Evolutionary conservation across 805 yeast species (phyloP), one percentile per base, ranked within the genome.

Genomic region (Ogataea salicorniae): DNA sequence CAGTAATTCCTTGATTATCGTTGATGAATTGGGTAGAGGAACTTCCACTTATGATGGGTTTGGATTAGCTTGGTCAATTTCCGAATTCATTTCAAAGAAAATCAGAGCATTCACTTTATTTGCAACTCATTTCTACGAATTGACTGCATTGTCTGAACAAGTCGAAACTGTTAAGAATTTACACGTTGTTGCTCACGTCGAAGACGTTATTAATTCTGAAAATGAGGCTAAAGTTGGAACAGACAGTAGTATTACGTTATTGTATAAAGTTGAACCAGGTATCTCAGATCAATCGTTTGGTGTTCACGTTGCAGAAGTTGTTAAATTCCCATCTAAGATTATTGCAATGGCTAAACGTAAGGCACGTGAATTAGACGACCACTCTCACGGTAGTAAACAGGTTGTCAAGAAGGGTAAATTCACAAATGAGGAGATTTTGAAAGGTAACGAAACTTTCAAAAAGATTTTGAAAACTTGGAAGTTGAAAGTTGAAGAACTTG

Each of bases 121-220:
- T 74, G 98, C 99, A 0, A 94, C 99, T 0, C 99, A 94, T 72
- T 94, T 94, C 75, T 98, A 94, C 66, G 99, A 94, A 64, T 74
- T 94, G 50, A 94, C 98, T 1, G 83, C 84, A 34, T 71, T 94
- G 43, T 74, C 95, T 0, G 83, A 81, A 17, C 75, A 75, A 53
- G 69, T 80, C 38, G 62, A 73, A 13, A 78, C 81, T 3, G 96
- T 92, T 1, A 75, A 78, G 43, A 94, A 94, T 65, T 70, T 89
- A 57, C 97, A 94, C 58, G 99, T 94, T 41, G 94, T 88, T 11
- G 98, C 98, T 0, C 96, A 89, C 57, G 83, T 90, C 37, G 88
- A 82, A 45, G 74, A 76, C 37, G 51, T 55, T 17, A 61, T 59
- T 15, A 49, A 54, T 6, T 58, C 56, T 41, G 53, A 62, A 45